Percentiles rank a stretch among this genome's conserved stretches.
phyloP scores from a whole-genome alignment of 2,329 filamentous ascomycete genomes.

The Phoma sp. region DNA sequence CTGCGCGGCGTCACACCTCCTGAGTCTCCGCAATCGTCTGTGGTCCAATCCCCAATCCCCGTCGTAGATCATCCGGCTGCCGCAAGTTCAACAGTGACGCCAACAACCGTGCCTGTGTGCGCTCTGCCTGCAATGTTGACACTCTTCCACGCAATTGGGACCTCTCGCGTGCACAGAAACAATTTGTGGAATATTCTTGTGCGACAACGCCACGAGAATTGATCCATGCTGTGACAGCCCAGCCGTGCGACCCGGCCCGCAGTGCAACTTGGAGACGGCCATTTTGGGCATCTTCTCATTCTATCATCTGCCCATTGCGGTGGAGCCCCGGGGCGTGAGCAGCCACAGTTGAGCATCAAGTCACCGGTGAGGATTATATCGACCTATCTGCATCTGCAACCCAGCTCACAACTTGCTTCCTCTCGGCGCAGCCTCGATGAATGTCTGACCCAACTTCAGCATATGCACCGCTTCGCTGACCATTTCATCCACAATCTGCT shows the following conservation, averaged over 20 bases:
- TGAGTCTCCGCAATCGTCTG: background rate
- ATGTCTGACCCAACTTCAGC: constrained; percentile 46
- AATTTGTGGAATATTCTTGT: constrained; percentile 1
- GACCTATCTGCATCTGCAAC: background rate
- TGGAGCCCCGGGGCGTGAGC: background rate
- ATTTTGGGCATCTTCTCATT: background rate
- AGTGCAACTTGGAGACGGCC: background rate
- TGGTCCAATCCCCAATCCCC: background rate
- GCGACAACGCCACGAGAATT: constrained; percentile 9
- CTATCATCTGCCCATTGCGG: background rate
- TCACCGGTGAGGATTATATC: background rate
- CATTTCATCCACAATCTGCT: constrained; percentile 89
- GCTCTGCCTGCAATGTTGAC: background rate
- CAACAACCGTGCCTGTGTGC: background rate
- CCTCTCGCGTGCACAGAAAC: constrained; percentile 1
- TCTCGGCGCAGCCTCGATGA: constrained; percentile 27
- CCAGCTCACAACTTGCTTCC: constrained; percentile 41
- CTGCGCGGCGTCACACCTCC: constrained; percentile 12
- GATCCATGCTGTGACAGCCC: background rate
- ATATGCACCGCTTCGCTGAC: constrained; percentile 58
- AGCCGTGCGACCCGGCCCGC: background rate
- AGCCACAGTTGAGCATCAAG: background rate
- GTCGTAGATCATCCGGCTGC: constrained; percentile 26
- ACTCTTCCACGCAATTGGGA: background rate
- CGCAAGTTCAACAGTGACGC: constrained; percentile 1